These are phyloP conservation scores for Pilaira anomala DNA, from an alignment of 192 early-diverging fungal genomes.

Conservation along the genomic window DNA sequence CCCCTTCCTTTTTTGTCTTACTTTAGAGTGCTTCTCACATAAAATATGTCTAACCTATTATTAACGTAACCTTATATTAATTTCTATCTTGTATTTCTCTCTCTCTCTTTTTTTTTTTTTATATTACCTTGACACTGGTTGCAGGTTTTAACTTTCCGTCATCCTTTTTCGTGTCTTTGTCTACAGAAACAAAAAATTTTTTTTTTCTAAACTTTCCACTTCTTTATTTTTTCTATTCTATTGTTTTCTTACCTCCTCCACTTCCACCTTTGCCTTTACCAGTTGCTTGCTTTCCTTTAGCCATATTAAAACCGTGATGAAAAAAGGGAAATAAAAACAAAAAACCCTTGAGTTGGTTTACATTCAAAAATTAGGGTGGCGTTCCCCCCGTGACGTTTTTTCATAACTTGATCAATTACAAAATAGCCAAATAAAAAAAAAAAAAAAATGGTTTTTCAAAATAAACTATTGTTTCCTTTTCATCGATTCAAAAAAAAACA, in stretches of 20 bases:
- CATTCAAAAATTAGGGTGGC: too few relatives aligned
- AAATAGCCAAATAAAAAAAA: background rate
- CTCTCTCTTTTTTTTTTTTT: background rate
- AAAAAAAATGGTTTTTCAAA: background rate
- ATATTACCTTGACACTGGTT: conserved; percentile 7
- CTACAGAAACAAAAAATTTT: background rate
- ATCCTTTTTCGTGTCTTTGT: background rate
- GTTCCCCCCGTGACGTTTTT: too few relatives aligned
- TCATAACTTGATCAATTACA: too few relatives aligned
- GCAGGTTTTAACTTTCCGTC: conserved; percentile 19
- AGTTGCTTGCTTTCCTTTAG: conserved; percentile 33
- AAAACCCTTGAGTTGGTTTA: background rate
- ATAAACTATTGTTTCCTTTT: background rate
- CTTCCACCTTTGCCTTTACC: conserved; percentile 18
- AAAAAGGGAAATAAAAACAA: background rate
- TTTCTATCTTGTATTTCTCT: background rate
- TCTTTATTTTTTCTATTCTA: background rate
- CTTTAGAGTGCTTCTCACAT: conserved; percentile 79
- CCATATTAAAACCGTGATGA: conserved; percentile 6
- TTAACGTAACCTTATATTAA: background rate
- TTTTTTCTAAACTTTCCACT: background rate
- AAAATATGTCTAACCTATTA: conserved; percentile 71
- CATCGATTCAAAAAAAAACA: background rate
- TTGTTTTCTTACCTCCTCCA: background rate
- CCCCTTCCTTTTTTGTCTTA: conserved; percentile 15